These are phyloP conservation scores for Fragaria nilgerrensis DNA, from an alignment of 306 rosid genomes.

Conservation along the genomic window DNA sequence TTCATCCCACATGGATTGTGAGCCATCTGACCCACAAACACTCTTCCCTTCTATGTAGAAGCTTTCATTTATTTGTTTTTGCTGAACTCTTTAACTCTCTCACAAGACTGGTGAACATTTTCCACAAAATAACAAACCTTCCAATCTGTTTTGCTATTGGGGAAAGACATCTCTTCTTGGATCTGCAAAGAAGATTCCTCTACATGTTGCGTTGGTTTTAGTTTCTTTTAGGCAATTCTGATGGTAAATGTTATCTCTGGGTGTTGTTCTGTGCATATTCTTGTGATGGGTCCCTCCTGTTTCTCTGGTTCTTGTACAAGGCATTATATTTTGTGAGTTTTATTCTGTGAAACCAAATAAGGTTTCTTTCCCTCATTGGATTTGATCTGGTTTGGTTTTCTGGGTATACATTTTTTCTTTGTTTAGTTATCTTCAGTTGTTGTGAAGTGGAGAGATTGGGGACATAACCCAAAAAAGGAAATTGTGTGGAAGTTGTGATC, in stretches of 20 bases:
- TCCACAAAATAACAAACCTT: slow-evolving; percentile 27
- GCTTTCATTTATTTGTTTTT: slow-evolving; percentile 6
- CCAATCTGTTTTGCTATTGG: slow-evolving; percentile 32
- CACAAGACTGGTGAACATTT: slow-evolving; percentile 44
- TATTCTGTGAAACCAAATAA: slow-evolving; percentile 36
- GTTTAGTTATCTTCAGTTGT: slow-evolving; percentile 23
- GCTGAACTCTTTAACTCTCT: slow-evolving; percentile 30
- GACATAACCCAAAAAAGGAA: slow-evolving; percentile 15
- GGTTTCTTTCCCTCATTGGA: slow-evolving; percentile 26
- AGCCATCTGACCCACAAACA: slow-evolving; percentile 38
- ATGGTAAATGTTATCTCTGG: slow-evolving; percentile 25
- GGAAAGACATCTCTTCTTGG: slow-evolving; percentile 36
- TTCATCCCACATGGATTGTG: slow-evolving; percentile 58
- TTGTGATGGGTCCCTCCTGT: slow-evolving; percentile 22
- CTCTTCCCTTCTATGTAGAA: slow-evolving; percentile 4
- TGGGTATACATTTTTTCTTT: slow-evolving; percentile 23
- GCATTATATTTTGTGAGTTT: slow-evolving; percentile 30
- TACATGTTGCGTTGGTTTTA: slow-evolving; percentile 30
- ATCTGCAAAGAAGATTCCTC: slow-evolving; percentile 43
- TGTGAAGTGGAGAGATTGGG: slow-evolving; percentile 27
- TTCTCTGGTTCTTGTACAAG: slow-evolving; percentile 13
- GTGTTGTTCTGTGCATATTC: slow-evolving; percentile 17
- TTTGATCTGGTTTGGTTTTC: slow-evolving; percentile 29
- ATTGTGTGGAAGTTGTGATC: slow-evolving; percentile 28
- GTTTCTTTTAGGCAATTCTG: slow-evolving; percentile 28